Conservation (phyloP, 257 asterid species). For the Schizonepeta tenuifolia region DNA sequence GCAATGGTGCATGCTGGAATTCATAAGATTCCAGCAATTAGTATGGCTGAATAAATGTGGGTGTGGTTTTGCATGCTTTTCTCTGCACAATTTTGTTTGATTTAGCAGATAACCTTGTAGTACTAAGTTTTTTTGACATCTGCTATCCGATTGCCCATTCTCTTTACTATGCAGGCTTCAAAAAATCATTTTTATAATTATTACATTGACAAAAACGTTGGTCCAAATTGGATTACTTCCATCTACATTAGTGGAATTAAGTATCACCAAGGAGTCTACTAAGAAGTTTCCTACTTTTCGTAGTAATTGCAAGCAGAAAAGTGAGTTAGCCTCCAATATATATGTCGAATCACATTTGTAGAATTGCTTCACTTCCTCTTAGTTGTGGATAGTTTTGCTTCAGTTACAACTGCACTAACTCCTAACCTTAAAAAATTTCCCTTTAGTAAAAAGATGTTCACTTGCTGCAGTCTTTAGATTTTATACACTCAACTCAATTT, state of each 20-base stretch:
- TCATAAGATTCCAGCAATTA: conserved; percentile 74
- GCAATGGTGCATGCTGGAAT: conserved; percentile 69
- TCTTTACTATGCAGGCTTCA: not conserved
- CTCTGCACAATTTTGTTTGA: not conserved
- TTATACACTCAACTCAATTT: not conserved
- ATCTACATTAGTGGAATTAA: not conserved
- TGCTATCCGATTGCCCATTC: not conserved
- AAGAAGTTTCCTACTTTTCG: not conserved
- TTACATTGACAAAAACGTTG: not conserved
- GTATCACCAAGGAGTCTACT: not conserved
- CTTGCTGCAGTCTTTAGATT: not conserved
- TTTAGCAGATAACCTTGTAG: not conserved
- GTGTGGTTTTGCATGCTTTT: conserved; percentile 19
- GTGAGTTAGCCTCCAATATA: not conserved
- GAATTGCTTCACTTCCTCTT: not conserved
- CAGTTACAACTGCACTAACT: not conserved
- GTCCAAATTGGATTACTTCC: too few relatives aligned
- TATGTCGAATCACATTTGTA: not conserved
- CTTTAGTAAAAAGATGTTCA: not conserved
- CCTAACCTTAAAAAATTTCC: not conserved
- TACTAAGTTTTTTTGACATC: not conserved
- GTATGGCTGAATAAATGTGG: conserved; percentile 40
- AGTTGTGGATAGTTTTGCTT: not conserved
- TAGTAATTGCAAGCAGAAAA: not conserved
- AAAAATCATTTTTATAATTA: not conserved